phyloP scores from a whole-genome alignment of 257 asterid genomes.

The Rehmannia glutinosa region DNA sequence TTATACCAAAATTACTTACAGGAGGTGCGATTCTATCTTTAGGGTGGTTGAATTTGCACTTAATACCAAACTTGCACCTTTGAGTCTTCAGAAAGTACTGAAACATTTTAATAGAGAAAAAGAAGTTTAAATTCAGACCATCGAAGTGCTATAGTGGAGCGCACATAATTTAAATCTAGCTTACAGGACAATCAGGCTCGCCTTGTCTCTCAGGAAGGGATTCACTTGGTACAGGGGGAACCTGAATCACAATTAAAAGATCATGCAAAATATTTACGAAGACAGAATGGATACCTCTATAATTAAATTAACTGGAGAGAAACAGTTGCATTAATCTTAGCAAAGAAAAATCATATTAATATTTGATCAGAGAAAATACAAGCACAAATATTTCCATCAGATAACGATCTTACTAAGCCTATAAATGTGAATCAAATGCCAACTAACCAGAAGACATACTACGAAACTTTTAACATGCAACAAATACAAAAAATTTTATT shows the following conservation, averaged over 20 bases:
- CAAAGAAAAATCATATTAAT: neutral
- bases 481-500: neutral
- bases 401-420: neutral
- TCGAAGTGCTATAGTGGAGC: slow-evolving; percentile 1
- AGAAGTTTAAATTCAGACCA: slow-evolving; percentile 17
- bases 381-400: neutral
- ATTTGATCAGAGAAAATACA: neutral
- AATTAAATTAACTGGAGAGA: neutral
- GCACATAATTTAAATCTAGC: slow-evolving; percentile 24
- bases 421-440: neutral
- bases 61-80: slow-evolving; percentile 80
- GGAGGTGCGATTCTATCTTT: slow-evolving; percentile 39
- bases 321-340: neutral
- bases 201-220: slow-evolving; percentile 88
- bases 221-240: slow-evolving; percentile 57
- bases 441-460: neutral
- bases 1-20: slow-evolving; percentile 40
- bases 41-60: slow-evolving; percentile 97
- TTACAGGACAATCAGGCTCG: slow-evolving; percentile 96
- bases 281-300: neutral
- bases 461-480: slow-evolving; percentile 2
- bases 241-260: slow-evolving; percentile 46
- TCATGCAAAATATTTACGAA: slow-evolving; percentile 4
- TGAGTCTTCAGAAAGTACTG: slow-evolving; percentile 93
- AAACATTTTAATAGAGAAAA: slow-evolving; percentile 13